Percentiles rank a stretch among this genome's conserved stretches.
These are phyloP conservation scores for Gossypium laxum DNA, from an alignment of 441 rosid genomes.

Conservation along the genomic window DNA sequence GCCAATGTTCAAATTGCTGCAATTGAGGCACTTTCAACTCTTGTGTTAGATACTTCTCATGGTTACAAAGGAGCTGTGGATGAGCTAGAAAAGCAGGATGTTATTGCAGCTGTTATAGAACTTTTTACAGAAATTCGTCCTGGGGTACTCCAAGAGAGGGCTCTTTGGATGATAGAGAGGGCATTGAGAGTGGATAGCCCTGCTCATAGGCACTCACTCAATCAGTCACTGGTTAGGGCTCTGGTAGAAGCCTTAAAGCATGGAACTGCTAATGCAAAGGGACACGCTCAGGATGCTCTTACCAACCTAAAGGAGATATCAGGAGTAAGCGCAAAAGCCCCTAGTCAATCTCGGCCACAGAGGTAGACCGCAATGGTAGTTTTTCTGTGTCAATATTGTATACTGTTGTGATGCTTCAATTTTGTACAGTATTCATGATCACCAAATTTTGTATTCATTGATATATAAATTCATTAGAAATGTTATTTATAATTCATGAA, in stretches of 20 bases:
- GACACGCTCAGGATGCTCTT: conserved; percentile 32
- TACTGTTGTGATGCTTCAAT: not conserved
- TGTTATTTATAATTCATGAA: too few relatives aligned
- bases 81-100: conserved; percentile 27
- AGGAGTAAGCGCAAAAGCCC: conserved; percentile 14
- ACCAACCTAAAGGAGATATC: conserved; percentile 34
- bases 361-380: conserved; percentile 11
- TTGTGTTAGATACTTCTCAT: conserved; percentile 19
- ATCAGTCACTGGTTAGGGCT: conserved; percentile 23
- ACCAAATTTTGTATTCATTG: conserved; percentile 7
- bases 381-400: conserved; percentile 5
- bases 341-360: conserved; percentile 17
- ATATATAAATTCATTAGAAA: not conserved
- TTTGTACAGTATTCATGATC: conserved; percentile 5
- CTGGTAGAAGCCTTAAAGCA: conserved; percentile 28
- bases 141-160: conserved; percentile 30
- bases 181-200: conserved; percentile 28
- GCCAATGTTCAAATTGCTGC: conserved; percentile 29
- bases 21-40: conserved; percentile 34
- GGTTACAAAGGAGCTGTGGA: conserved; percentile 20
- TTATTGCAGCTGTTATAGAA: conserved; percentile 15
- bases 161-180: conserved; percentile 31
- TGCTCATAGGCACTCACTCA: conserved; percentile 20
- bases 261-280: conserved; percentile 25
- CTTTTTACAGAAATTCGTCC: conserved; percentile 27